A percentile compares a stretch with the other conserved stretches of the same genome.
phyloP scores from a whole-genome alignment of 2,329 filamentous ascomycete genomes.

The Penicillium brevicompactum region DNA sequence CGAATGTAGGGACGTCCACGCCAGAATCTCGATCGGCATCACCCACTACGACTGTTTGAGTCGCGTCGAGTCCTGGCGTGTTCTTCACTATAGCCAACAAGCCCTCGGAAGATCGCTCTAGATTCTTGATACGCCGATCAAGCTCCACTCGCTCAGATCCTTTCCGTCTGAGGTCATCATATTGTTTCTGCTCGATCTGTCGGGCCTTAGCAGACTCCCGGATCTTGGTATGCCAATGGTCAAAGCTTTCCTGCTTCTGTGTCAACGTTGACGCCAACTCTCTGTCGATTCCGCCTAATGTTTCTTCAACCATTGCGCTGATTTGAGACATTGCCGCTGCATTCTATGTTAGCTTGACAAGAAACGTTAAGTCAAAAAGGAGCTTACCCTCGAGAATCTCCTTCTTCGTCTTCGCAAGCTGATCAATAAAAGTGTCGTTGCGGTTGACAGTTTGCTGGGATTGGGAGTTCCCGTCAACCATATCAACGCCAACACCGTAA shows the following conservation, averaged over 20 bases:
- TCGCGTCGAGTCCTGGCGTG: slow-evolving; percentile 49
- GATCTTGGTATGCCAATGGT: slow-evolving; percentile 77
- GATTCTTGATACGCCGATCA: slow-evolving; percentile 73
- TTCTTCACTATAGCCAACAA: slow-evolving; percentile 61
- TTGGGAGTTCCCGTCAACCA: slow-evolving; percentile 51
- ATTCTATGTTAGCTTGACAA: slow-evolving; percentile 36
- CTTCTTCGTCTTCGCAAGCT: slow-evolving; percentile 48
- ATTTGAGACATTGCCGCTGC: slow-evolving; percentile 43
- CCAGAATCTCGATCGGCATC: slow-evolving; percentile 50
- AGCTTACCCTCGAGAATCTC: slow-evolving; percentile 48
- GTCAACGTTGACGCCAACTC: slow-evolving; percentile 80
- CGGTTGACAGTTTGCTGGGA: slow-evolving; percentile 49
- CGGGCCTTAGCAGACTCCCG: slow-evolving; percentile 78
- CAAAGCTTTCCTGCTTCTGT: slow-evolving; percentile 80
- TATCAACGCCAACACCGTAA: slow-evolving; percentile 82
- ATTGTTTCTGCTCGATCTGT: slow-evolving; percentile 71
- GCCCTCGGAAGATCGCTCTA: slow-evolving; percentile 72
- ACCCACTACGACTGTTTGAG: slow-evolving; percentile 50
- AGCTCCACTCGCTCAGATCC: slow-evolving; percentile 65
- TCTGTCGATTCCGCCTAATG: slow-evolving; percentile 75
- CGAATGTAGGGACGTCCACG: slow-evolving; percentile 38
- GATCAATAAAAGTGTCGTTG: slow-evolving; percentile 46
- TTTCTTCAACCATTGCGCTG: slow-evolving; percentile 71
- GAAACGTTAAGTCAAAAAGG: neutral
- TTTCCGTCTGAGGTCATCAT: slow-evolving; percentile 71